phyloP scores from a whole-genome alignment of 352 stramenopile species.

The Pythium sukuiense region DNA sequence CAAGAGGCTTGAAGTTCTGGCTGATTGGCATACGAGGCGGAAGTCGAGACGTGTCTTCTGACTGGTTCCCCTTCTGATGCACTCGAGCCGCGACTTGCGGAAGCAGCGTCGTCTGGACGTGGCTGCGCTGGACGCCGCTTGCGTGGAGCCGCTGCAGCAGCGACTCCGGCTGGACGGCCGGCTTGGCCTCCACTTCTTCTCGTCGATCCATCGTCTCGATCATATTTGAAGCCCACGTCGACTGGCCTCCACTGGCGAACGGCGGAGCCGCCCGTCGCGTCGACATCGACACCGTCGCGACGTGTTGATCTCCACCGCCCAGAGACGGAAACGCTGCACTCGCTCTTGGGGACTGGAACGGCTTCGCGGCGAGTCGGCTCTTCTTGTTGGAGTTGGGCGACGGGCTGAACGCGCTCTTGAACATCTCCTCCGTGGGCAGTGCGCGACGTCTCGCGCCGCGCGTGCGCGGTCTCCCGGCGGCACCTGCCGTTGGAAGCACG shows the following conservation, averaged over 20 bases:
- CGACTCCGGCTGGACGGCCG: not conserved
- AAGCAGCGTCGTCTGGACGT: constrained; percentile 55
- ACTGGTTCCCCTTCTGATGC: constrained; percentile 1
- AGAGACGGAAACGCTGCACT: not conserved
- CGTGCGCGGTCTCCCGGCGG: constrained; percentile 7
- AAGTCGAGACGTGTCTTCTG: not conserved
- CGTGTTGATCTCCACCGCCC: not conserved
- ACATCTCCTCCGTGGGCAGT: constrained; percentile 6
- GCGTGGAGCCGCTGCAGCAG: constrained; percentile 53
- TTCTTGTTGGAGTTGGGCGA: constrained; percentile 15
- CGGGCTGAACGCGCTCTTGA: constrained; percentile 10
- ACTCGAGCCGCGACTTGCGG: constrained; percentile 19
- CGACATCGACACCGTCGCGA: not conserved
- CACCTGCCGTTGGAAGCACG: constrained; percentile 8
- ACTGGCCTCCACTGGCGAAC: not conserved
- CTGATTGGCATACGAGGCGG: constrained; percentile 2
- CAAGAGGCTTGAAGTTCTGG: constrained; percentile 33
- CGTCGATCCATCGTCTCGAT: not conserved
- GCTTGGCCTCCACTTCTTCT: constrained; percentile 7
- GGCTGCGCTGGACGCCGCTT: constrained; percentile 55
- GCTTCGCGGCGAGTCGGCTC: constrained; percentile 2
- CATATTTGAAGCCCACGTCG: not conserved
- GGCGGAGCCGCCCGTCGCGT: not conserved
- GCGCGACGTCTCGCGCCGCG: constrained; percentile 19
- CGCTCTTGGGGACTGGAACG: not conserved